These are phyloP conservation scores for Cytospora paraplurivora DNA, from an alignment of 2,329 filamentous ascomycete genomes.

Conservation along the genomic window DNA sequence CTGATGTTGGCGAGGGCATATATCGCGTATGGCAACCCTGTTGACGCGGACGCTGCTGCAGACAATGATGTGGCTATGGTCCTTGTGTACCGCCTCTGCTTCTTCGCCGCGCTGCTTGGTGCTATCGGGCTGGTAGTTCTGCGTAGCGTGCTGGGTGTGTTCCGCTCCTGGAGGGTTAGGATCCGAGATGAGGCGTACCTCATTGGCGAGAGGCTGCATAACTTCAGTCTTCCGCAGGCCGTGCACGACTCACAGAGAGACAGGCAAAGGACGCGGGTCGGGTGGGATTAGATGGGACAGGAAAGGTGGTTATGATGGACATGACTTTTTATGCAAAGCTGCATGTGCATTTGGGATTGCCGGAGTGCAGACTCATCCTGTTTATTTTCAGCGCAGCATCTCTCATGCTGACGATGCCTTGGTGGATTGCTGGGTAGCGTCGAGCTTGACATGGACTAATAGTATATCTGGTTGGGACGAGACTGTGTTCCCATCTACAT, in stretches of 20 bases:
- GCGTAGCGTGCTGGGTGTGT: slow-evolving; percentile 59
- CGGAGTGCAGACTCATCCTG: background rate
- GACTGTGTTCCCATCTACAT: too few relatives aligned
- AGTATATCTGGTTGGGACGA: too few relatives aligned
- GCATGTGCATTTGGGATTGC: background rate
- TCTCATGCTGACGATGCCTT: too few relatives aligned
- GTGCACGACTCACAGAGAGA: slow-evolving; percentile 25
- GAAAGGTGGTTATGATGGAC: background rate
- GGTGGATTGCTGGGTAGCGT: too few relatives aligned
- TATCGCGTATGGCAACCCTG: slow-evolving; percentile 43
- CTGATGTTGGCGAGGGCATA: slow-evolving; percentile 57
- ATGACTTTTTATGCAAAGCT: background rate
- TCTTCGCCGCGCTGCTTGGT: slow-evolving; percentile 64
- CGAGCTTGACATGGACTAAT: too few relatives aligned
- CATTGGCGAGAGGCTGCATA: slow-evolving; percentile 91
- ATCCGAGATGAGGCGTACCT: slow-evolving; percentile 95
- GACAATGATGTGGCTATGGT: slow-evolving; percentile 36
- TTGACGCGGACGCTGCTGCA: slow-evolving; percentile 27
- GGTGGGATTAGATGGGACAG: slow-evolving; percentile 18
- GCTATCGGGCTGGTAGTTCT: slow-evolving; percentile 48
- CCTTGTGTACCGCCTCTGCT: slow-evolving; percentile 62
- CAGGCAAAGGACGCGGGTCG: slow-evolving; percentile 26
- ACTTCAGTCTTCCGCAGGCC: slow-evolving; percentile 65
- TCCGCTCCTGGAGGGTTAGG: slow-evolving; percentile 75
- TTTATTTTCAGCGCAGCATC: too few relatives aligned